Conservation (phyloP, 2,329 filamentous ascomycete genomes). For the Fusarium nygamai region DNA sequence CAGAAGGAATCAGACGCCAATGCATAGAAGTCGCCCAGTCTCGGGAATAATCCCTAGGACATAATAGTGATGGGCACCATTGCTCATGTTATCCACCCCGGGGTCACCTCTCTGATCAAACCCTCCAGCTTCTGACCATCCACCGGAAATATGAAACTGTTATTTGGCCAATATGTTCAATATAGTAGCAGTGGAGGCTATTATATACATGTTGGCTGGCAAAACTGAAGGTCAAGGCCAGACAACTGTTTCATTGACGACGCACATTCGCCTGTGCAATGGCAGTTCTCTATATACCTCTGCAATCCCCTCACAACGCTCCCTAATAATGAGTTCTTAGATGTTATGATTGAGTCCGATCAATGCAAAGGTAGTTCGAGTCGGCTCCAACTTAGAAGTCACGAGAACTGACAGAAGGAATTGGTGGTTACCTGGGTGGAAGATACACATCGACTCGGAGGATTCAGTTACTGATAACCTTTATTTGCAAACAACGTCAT, state of each 20-base stretch:
- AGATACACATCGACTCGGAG: background rate
- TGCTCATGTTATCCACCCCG: background rate
- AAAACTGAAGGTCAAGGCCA: background rate
- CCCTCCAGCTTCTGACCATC: no score
- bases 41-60: background rate
- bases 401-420: no score
- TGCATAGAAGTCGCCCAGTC: background rate
- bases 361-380: background rate
- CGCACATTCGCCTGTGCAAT: background rate
- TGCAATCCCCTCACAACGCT: no score
- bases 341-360: background rate
- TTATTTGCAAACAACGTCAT: no score
- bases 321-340: background rate
- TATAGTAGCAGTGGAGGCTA: background rate
- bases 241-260: background rate
- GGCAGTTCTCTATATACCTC: background rate
- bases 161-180: no score
- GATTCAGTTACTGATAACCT: background rate
- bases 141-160: background rate
- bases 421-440: background rate
- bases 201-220: background rate
- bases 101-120: background rate
- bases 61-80: background rate
- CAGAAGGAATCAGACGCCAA: no score
- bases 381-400: background rate